Percentiles rank a stretch among this genome's conserved stretches.
phyloP scores from a whole-genome alignment of 2,329 filamentous ascomycete genomes.

The Hypoxylon rubiginosum region DNA sequence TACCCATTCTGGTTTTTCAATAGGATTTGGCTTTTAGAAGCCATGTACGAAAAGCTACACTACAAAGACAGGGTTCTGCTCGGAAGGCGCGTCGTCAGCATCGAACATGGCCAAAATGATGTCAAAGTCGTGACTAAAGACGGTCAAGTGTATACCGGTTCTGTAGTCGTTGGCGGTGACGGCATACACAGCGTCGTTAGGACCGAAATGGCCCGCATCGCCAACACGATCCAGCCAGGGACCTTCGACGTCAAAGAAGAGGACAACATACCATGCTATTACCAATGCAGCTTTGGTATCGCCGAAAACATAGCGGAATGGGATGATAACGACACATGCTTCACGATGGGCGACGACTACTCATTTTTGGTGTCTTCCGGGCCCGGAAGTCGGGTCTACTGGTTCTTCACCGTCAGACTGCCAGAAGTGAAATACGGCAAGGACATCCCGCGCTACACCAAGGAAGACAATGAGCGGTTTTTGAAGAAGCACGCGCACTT shows the following conservation, averaged over 20 bases:
- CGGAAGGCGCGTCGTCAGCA: slow-evolving; percentile 47
- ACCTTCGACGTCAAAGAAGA: slow-evolving; percentile 44
- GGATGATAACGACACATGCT: slow-evolving; percentile 36
- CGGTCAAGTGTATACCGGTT: slow-evolving; percentile 50
- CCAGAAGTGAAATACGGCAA: slow-evolving; percentile 48
- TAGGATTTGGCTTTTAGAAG: slow-evolving; percentile 52
- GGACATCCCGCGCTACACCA: slow-evolving; percentile 53
- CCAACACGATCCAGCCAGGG: slow-evolving; percentile 32
- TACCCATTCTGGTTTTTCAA: slow-evolving; percentile 55
- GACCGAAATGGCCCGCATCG: slow-evolving; percentile 49
- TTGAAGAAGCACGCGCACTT: slow-evolving; percentile 44
- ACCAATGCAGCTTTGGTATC: slow-evolving; percentile 57
- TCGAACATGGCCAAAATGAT: slow-evolving; percentile 44
- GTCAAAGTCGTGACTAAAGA: slow-evolving; percentile 52
- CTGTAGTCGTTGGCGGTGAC: slow-evolving; percentile 57
- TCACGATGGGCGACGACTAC: slow-evolving; percentile 42
- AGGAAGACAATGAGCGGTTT: slow-evolving; percentile 51
- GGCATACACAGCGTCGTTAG: slow-evolving; percentile 58
- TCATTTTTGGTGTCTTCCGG: slow-evolving; percentile 51
- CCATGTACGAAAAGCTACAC: slow-evolving; percentile 52
- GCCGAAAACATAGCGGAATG: slow-evolving; percentile 48
- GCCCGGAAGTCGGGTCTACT: slow-evolving; percentile 51
- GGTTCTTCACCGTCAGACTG: slow-evolving; percentile 54
- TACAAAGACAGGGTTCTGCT: slow-evolving; percentile 53
- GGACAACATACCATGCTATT: slow-evolving; percentile 44